A percentile compares a stretch with the other conserved stretches of the same genome.
phyloP scores from a whole-genome alignment of 495 filamentous ascomycete species.

The Friedmanniomyces simplex region DNA sequence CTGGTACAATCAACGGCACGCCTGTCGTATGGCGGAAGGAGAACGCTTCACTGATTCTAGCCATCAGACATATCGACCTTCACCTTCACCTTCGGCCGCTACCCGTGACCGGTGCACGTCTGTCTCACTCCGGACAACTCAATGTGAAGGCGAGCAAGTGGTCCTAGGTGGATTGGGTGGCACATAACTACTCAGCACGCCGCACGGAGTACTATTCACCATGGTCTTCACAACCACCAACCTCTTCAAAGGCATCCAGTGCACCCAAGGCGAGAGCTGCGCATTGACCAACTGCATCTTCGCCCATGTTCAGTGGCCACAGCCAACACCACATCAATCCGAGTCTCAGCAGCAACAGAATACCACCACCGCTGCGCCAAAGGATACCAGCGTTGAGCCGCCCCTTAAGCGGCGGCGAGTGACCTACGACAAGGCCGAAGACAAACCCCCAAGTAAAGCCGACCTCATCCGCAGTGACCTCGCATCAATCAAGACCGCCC shows the following conservation, averaged over 20 bases:
- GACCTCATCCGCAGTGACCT: constrained; percentile 3
- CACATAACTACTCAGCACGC: not conserved
- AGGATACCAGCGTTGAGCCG: constrained; percentile 4
- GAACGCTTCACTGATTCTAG: not conserved
- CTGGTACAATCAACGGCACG: not conserved
- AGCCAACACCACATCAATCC: not conserved
- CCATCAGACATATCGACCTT: not conserved
- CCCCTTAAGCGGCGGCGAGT: constrained; percentile 13
- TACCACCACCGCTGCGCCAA: not conserved
- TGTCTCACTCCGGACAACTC: not conserved
- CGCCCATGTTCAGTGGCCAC: constrained; percentile 34
- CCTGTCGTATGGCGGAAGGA: not conserved
- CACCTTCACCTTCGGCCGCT: not conserved
- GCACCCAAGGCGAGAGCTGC: constrained; percentile 50
- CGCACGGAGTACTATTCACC: not conserved
- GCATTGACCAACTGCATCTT: constrained; percentile 51
- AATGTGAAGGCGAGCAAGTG: not conserved
- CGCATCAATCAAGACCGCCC: not conserved
- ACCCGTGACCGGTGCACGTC: not conserved
- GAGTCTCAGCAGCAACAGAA: not conserved
- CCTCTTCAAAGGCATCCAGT: constrained; percentile 53
- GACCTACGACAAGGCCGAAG: constrained; percentile 11
- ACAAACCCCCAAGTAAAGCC: constrained; percentile 15
- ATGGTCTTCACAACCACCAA: constrained; percentile 58
- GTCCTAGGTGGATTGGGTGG: not conserved